Evolutionary conservation across 352 stramenopile species (phyloP).

Genomic region (Blastocystis sp.): DNA sequence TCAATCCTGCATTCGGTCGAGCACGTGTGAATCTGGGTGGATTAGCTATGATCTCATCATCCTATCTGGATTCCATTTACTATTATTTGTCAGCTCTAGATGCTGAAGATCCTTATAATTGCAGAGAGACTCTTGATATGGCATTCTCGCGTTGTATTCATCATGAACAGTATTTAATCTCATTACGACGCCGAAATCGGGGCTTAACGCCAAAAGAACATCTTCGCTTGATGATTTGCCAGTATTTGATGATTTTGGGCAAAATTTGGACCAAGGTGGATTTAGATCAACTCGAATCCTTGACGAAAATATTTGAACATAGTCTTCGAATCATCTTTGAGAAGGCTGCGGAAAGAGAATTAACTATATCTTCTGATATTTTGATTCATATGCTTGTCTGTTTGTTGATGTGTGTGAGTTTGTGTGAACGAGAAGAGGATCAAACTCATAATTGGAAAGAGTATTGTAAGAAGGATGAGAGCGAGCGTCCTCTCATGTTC

Average conservation of each 20-base stretch:
- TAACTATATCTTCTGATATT: not conserved
- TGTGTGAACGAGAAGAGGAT: constrained; percentile 6
- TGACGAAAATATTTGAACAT: not conserved
- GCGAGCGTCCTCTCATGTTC: not conserved
- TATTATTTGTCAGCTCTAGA: constrained; percentile 13
- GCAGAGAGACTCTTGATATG: not conserved
- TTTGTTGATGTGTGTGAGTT: not conserved
- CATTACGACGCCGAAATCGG: not conserved
- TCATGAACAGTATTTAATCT: not conserved
- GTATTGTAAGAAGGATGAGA: not conserved
- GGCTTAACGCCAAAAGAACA: not conserved
- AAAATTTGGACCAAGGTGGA: constrained; percentile 37
- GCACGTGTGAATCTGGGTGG: not conserved
- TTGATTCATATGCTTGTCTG: not conserved
- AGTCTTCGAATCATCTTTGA: not conserved
- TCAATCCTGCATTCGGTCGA: constrained; percentile 29
- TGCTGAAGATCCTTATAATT: not conserved
- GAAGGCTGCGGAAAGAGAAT: not conserved
- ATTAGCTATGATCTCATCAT: not conserved
- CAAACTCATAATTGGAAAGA: not conserved
- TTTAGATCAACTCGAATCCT: not conserved
- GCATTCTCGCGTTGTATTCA: not conserved
- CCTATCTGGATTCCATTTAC: constrained; percentile 25
- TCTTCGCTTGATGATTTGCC: not conserved
- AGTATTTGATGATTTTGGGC: constrained; percentile 13